Percentiles rank a stretch among this genome's conserved stretches.
phyloP scores from a whole-genome alignment of 345 rosid species.

The Boechera retrofracta region DNA sequence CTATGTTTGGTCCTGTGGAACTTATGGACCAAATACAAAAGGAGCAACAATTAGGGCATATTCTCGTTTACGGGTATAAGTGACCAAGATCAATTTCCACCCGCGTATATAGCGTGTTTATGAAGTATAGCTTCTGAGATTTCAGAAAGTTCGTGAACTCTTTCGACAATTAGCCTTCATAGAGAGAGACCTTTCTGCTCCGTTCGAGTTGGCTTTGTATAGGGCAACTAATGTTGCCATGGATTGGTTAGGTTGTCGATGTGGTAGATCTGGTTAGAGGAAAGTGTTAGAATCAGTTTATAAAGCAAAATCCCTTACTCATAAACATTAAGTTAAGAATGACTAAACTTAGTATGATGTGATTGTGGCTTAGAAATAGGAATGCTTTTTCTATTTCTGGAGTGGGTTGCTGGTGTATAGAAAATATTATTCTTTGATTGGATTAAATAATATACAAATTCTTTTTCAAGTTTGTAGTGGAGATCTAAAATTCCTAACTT shows the following conservation, averaged over 20 bases:
- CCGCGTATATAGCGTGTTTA: too few species aligned
- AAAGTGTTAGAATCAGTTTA: constrained; percentile 12
- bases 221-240: constrained; percentile 15
- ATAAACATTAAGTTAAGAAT: constrained; percentile 21
- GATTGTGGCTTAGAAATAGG: constrained; percentile 35
- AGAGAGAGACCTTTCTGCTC: constrained; percentile 10
- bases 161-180: constrained; percentile 24
- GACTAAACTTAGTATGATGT: constrained; percentile 33
- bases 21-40: too few species aligned
- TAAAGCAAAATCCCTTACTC: background rate
- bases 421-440: constrained; percentile 1
- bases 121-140: too few species aligned
- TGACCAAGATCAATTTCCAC: too few species aligned
- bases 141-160: background rate
- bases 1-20: too few species aligned
- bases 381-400: constrained; percentile 35
- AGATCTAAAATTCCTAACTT: constrained; percentile 26
- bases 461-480: constrained; percentile 10
- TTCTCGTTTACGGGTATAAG: too few species aligned
- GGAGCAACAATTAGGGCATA: too few species aligned
- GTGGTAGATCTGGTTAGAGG: constrained; percentile 18
- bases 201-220: background rate
- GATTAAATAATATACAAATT: background rate
- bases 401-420: constrained; percentile 25
- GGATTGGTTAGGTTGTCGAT: constrained; percentile 22